Conservation (phyloP, 75 land plant genomes). For the Isoetes taiwanensis region DNA sequence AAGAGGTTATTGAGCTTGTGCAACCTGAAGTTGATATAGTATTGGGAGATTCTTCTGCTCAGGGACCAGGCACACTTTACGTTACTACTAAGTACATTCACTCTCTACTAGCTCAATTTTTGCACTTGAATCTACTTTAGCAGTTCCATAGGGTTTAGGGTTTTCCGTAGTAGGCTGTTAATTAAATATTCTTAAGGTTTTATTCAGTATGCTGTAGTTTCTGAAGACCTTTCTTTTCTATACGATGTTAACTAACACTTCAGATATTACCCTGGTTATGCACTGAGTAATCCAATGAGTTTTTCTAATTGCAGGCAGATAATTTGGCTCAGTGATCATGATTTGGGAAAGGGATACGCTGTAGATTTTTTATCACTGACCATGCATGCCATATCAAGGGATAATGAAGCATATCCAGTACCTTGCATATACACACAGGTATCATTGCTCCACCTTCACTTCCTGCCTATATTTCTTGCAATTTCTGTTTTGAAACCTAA, state of each 20-base stretch:
- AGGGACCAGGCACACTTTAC: constrained; percentile 74
- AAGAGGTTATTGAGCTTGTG: constrained; percentile 58
- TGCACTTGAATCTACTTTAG: neutral
- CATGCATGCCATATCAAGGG: constrained; percentile 90
- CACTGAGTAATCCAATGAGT: neutral
- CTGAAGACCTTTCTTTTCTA: neutral
- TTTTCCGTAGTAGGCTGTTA: neutral
- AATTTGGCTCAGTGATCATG: constrained; percentile 83
- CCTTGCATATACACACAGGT: constrained; percentile 98
- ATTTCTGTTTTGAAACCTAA: neutral
- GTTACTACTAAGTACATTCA: constrained; percentile 60
- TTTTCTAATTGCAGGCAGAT: constrained; percentile 41
- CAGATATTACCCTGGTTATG: neutral
- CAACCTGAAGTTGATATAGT: constrained; percentile 48
- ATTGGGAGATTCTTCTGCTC: constrained; percentile 40
- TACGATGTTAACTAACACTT: neutral
- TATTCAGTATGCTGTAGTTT: neutral
- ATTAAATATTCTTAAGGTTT: neutral
- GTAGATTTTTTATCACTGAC: constrained; percentile 85
- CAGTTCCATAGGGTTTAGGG: neutral
- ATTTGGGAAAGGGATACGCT: constrained; percentile 58
- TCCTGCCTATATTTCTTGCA: neutral
- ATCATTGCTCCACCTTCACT: neutral
- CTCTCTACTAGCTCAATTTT: neutral
- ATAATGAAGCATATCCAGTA: constrained; percentile 68